These are phyloP conservation scores for Sextonia rubra DNA, from an alignment of 164 flowering plant species.

Conservation along the genomic window DNA sequence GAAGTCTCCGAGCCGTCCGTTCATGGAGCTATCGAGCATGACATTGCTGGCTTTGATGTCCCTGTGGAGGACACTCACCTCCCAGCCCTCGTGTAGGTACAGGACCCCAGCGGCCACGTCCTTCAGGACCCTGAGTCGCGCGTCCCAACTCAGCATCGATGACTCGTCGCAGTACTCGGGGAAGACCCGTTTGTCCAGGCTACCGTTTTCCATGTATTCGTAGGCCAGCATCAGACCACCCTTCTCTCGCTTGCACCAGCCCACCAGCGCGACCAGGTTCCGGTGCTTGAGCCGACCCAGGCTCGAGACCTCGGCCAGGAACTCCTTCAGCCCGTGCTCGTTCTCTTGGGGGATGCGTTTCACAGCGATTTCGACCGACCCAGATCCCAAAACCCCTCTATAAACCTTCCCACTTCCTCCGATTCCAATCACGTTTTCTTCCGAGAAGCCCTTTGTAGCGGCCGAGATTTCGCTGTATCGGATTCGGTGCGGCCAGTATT, in stretches of 20 bases:
- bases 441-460: constrained; percentile 39
- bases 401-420: constrained; percentile 50
- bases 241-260: constrained; percentile 41
- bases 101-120: constrained; percentile 39
- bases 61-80: constrained; percentile 39
- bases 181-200: constrained; percentile 38
- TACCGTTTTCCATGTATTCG: constrained; percentile 50
- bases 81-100: constrained; percentile 53
- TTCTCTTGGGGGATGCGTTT: constrained; percentile 31
- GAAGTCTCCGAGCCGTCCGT: constrained; percentile 42
- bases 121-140: constrained; percentile 29
- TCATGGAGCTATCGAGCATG: constrained; percentile 43
- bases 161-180: constrained; percentile 23
- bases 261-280: constrained; percentile 40
- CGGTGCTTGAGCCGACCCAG: constrained; percentile 48
- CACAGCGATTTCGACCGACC: constrained; percentile 35
- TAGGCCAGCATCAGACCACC: constrained; percentile 36
- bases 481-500: constrained; percentile 53
- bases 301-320: constrained; percentile 47
- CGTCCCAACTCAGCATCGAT: constrained; percentile 28
- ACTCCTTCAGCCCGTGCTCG: constrained; percentile 33
- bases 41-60: constrained; percentile 57
- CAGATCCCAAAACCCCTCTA: constrained; percentile 30
- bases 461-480: constrained; percentile 24
- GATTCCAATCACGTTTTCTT: constrained; percentile 30